Conservation (phyloP, 176 grass and related monocot genomes). For the Puccinellia tenuiflora region DNA sequence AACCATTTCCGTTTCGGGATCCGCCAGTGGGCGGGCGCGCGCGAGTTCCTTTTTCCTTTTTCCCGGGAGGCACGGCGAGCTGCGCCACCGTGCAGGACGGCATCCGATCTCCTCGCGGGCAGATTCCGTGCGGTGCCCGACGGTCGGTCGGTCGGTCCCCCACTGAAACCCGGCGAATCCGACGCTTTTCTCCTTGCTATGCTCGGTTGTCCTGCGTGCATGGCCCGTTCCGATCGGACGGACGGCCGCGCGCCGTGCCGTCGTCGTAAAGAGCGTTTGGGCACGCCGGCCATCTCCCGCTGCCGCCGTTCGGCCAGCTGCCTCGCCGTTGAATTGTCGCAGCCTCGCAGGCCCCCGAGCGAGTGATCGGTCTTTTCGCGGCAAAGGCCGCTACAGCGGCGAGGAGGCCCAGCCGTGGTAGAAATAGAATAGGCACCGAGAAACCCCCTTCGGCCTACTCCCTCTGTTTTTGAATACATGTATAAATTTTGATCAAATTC, state of each 20-base stretch:
- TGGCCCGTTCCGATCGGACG: conserved; percentile 1
- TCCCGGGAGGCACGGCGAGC: not conserved
- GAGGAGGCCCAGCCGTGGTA: not conserved
- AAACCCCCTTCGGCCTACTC: not conserved
- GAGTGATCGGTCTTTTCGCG: not conserved
- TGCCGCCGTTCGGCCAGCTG: conserved; percentile 4
- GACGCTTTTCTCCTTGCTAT: not conserved
- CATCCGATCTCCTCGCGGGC: not conserved
- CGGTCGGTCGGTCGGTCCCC: conserved; percentile 15
- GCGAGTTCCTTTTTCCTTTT: not conserved
- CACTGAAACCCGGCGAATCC: conserved; percentile 16
- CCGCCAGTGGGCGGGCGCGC: conserved; percentile 9
- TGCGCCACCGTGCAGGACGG: not conserved
- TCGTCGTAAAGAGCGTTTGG: not conserved
- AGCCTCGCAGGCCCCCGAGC: not conserved
- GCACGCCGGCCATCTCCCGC: not conserved
- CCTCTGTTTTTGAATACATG: no score
- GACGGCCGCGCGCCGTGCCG: not conserved
- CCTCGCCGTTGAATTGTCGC: not conserved
- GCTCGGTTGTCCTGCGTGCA: not conserved
- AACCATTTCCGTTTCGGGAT: conserved; percentile 36
- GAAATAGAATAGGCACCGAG: not conserved
- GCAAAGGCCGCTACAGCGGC: not conserved
- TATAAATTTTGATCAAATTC: no score
- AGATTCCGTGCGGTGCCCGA: not conserved